phyloP scores from a whole-genome alignment of 2,329 filamentous ascomycete genomes.

The Annulohypoxylon truncatum region DNA sequence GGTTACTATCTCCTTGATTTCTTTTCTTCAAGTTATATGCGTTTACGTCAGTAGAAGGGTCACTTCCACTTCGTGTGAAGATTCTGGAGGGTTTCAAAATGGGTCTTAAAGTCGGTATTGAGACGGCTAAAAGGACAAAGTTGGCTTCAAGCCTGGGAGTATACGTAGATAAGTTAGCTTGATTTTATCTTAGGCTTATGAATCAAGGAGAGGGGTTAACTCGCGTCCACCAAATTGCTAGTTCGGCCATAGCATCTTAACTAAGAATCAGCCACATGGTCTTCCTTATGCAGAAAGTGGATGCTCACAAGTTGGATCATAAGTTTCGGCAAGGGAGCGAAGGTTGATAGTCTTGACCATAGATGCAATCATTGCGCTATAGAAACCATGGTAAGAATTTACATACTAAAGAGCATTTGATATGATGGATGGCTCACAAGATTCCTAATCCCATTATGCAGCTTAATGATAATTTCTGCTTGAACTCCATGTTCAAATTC shows the following conservation, averaged over 20 bases:
- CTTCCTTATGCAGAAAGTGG: too few species aligned
- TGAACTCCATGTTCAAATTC: constrained; percentile 35
- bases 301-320: constrained; percentile 11
- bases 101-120: constrained; percentile 23
- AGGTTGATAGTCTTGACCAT: constrained; percentile 36
- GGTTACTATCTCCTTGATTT: not conserved
- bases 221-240: constrained; percentile 29
- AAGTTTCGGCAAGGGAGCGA: not conserved
- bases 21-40: not conserved
- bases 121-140: constrained; percentile 28
- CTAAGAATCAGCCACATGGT: not conserved
- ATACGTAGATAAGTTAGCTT: not conserved
- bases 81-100: not conserved
- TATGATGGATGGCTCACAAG: constrained; percentile 16
- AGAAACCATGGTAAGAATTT: not conserved
- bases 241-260: constrained; percentile 27
- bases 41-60: not conserved
- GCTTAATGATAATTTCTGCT: constrained; percentile 30
- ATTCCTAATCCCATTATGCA: constrained; percentile 34
- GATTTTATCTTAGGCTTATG: not conserved
- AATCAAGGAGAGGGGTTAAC: not conserved
- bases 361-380: constrained; percentile 36
- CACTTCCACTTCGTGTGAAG: not conserved
- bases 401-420: not conserved
- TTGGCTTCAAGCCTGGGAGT: constrained; percentile 26